Conservation (phyloP, 179 eudicot genomes). For the Actinidia chinensis region DNA sequence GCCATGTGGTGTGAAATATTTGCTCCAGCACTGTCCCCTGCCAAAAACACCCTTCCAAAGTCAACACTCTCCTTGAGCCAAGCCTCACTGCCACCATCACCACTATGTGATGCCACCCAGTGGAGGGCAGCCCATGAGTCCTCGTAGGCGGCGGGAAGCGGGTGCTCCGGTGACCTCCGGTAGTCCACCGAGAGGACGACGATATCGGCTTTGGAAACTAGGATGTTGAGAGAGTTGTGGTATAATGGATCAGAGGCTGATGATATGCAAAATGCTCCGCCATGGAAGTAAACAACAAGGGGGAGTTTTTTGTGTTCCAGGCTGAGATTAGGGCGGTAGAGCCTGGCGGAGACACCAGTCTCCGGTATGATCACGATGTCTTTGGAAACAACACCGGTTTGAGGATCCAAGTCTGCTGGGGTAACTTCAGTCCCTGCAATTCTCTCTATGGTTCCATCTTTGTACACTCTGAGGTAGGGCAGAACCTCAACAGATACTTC, state of each 20-base stretch:
- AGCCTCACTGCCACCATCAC: conserved; percentile 24
- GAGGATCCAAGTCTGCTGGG: conserved; percentile 32
- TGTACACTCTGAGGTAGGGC: conserved; percentile 26
- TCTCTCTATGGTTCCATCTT: conserved; percentile 33
- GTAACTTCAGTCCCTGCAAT: conserved; percentile 17
- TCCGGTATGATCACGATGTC: conserved; percentile 35
- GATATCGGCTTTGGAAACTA: conserved; percentile 24
- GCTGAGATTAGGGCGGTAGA: conserved; percentile 32
- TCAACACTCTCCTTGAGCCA: conserved; percentile 39
- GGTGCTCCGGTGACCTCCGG: conserved; percentile 41
- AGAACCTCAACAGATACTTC: conserved; percentile 24
- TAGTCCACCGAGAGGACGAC: conserved; percentile 32
- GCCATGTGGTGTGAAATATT: conserved; percentile 39
- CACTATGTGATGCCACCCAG: conserved; percentile 31
- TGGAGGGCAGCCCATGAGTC: conserved; percentile 32
- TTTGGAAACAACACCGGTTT: conserved; percentile 37
- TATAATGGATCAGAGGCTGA: conserved; percentile 31
- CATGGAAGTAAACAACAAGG: conserved; percentile 42
- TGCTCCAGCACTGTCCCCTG: conserved; percentile 48
- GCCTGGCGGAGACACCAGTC: conserved; percentile 29
- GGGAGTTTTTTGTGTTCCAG: conserved; percentile 25
- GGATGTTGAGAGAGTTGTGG: conserved; percentile 31
- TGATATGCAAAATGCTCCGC: conserved; percentile 36
- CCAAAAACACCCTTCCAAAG: conserved; percentile 26
- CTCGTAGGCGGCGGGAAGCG: conserved; percentile 35